phyloP scores from a whole-genome alignment of 176 grass and related monocot species.

The Chrysopogon serrulatus region DNA sequence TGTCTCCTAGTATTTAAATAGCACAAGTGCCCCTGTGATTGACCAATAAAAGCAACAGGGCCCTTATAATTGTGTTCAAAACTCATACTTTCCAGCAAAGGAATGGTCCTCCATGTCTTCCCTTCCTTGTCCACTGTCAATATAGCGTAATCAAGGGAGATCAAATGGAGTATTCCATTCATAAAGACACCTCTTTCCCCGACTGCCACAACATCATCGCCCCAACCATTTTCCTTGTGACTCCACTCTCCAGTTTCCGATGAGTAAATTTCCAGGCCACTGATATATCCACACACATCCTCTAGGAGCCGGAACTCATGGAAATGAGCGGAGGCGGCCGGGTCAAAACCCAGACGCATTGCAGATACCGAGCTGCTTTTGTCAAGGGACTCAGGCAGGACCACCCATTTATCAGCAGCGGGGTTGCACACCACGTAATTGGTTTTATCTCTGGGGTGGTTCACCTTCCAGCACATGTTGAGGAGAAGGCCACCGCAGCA shows the following conservation, averaged over 20 bases:
- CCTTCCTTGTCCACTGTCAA: not conserved
- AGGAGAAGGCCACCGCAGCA: slow-evolving; percentile 9
- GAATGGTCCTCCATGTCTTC: not conserved
- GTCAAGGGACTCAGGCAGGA: not conserved
- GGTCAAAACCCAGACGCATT: not conserved
- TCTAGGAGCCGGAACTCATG: not conserved
- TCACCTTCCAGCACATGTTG: not conserved
- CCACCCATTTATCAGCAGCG: too few species aligned
- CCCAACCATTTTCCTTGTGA: not conserved
- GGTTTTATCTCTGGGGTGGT: not conserved
- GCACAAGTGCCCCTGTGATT: not conserved
- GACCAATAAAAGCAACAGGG: not conserved
- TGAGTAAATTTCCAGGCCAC: not conserved
- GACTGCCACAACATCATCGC: not conserved
- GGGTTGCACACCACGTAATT: not conserved
- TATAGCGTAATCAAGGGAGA: not conserved
- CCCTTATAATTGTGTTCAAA: not conserved
- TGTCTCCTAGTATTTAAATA: not conserved
- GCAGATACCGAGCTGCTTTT: too few species aligned
- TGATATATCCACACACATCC: not conserved
- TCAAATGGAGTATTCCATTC: not conserved
- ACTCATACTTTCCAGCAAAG: not conserved
- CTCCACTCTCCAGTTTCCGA: not conserved
- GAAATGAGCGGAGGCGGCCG: not conserved
- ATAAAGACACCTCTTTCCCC: not conserved